These are phyloP conservation scores for Boletus fagicola DNA, from an alignment of 768 basidiomycete genomes.

Conservation along the genomic window DNA sequence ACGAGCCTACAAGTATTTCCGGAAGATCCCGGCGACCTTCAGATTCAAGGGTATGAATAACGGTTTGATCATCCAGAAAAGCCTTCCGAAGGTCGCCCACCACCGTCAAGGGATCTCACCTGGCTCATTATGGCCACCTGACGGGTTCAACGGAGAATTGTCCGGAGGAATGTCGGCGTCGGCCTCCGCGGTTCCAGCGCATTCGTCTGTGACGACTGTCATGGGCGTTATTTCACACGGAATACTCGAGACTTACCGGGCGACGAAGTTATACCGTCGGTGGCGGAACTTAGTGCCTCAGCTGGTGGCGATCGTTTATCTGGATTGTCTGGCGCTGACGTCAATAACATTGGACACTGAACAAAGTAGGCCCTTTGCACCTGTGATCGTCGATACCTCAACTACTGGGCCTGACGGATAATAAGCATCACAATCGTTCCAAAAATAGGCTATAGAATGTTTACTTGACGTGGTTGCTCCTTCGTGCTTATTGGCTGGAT, in stretches of 20 bases:
- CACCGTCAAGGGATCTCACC: constrained; percentile 42
- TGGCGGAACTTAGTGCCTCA: background rate
- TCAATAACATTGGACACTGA: constrained; percentile 10
- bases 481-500: constrained; percentile 15
- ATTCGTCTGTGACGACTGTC: constrained; percentile 17
- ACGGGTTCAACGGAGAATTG: constrained; percentile 9
- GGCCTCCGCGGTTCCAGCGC: background rate
- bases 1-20: constrained; percentile 38
- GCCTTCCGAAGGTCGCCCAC: constrained; percentile 48
- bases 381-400: constrained; percentile 17
- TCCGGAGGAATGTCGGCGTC: background rate
- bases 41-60: constrained; percentile 41
- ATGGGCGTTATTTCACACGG: constrained; percentile 6
- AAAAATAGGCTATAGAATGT: background rate
- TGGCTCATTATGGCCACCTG: constrained; percentile 15
- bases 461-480: constrained; percentile 31
- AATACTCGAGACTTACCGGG: constrained; percentile 14
- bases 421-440: constrained; percentile 8
- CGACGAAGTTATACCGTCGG: background rate
- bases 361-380: constrained; percentile 13
- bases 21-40: constrained; percentile 49
- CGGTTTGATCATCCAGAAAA: constrained; percentile 43
- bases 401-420: constrained; percentile 23
- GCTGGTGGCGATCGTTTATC: constrained; percentile 5
- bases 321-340: constrained; percentile 11